Conservation (phyloP, 2,329 filamentous ascomycete species). For the Cephalotrichum gorgonifer region DNA sequence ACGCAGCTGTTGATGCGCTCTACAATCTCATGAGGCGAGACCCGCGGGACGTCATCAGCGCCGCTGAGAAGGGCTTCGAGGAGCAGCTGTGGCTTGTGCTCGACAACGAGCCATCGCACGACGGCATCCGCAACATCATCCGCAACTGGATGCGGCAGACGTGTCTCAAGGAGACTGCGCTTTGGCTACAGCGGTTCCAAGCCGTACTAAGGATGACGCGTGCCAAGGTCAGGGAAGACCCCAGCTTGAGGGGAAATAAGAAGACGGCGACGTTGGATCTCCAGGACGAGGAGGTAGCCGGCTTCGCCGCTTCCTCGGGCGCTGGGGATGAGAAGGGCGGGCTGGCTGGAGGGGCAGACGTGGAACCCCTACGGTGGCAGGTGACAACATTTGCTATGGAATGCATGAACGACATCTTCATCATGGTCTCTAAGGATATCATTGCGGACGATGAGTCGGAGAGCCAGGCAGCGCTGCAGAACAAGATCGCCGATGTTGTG, state of each 20-base stretch:
- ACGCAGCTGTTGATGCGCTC: conserved; percentile 76
- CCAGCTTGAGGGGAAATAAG: conserved; percentile 23
- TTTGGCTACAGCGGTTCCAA: conserved; percentile 88
- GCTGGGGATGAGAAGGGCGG: conserved; percentile 44
- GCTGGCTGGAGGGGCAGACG: conserved; percentile 26
- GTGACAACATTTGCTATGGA: conserved; percentile 89
- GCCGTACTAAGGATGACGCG: conserved; percentile 81
- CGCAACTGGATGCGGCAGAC: conserved; percentile 91
- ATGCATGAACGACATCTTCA: conserved; percentile 74
- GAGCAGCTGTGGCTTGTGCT: conserved; percentile 87
- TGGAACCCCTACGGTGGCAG: conserved; percentile 91
- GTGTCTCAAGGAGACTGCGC: conserved; percentile 63
- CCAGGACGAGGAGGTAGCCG: conserved; percentile 92
- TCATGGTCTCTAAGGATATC: conserved; percentile 60
- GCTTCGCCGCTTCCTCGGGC: conserved; percentile 71
- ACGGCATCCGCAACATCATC: conserved; percentile 77
- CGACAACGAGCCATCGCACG: conserved; percentile 65
- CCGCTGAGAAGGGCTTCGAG: conserved; percentile 70
- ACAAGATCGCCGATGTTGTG: conserved; percentile 81
- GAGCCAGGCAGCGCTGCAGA: conserved; percentile 70
- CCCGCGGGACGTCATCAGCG: conserved; percentile 68
- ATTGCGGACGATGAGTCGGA: conserved; percentile 67
- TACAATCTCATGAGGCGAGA: conserved; percentile 94
- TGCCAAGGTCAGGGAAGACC: conserved; percentile 48
- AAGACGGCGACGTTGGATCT: conserved; percentile 57